Conservation (phyloP, 2,329 filamentous ascomycete species). For the Fusarium sp. region DNA sequence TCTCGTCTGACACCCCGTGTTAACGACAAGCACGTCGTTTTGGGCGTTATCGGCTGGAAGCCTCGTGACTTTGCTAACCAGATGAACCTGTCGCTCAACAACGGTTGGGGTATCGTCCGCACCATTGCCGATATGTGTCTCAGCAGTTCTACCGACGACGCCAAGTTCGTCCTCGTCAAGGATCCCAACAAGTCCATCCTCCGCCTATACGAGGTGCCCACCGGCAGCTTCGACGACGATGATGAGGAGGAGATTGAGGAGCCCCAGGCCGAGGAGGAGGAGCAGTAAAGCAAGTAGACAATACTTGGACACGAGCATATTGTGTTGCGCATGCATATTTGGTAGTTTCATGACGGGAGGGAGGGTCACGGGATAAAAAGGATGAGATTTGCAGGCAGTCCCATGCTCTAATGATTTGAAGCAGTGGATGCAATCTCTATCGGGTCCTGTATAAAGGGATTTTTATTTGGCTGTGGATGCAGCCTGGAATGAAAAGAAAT, state of each 20-base stretch:
- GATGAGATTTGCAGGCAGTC: slow-evolving; percentile 40
- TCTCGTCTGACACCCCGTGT: slow-evolving; percentile 92
- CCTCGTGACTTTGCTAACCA: slow-evolving; percentile 95
- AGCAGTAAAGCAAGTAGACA: slow-evolving; percentile 30
- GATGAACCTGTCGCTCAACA: slow-evolving; percentile 97
- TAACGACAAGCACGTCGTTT: slow-evolving; percentile 93
- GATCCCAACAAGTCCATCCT: slow-evolving; percentile 98
- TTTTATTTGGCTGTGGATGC: slow-evolving; percentile 34
- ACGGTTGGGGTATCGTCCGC: slow-evolving; percentile 98
- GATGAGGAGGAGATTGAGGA: slow-evolving; percentile 72
- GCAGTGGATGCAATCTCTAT: slow-evolving; percentile 45
- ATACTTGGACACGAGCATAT: slow-evolving; percentile 15
- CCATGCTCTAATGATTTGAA: slow-evolving; percentile 50
- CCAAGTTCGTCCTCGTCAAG: slow-evolving; percentile 85
- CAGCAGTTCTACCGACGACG: slow-evolving; percentile 79
- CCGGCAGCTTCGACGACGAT: slow-evolving; percentile 90
- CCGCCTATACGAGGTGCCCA: slow-evolving; percentile 90
- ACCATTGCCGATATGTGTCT: slow-evolving; percentile 97
- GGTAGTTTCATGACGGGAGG: slow-evolving; percentile 29
- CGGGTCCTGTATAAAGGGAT: slow-evolving; percentile 28
- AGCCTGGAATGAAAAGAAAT: slow-evolving; percentile 47
- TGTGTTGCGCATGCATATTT: slow-evolving; percentile 26
- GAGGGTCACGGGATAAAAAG: slow-evolving; percentile 28
- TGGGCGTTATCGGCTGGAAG: slow-evolving; percentile 98
- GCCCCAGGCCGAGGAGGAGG: slow-evolving; percentile 48